Conservation (phyloP, 495 filamentous ascomycete genomes). For the Aspergillus leporis region DNA sequence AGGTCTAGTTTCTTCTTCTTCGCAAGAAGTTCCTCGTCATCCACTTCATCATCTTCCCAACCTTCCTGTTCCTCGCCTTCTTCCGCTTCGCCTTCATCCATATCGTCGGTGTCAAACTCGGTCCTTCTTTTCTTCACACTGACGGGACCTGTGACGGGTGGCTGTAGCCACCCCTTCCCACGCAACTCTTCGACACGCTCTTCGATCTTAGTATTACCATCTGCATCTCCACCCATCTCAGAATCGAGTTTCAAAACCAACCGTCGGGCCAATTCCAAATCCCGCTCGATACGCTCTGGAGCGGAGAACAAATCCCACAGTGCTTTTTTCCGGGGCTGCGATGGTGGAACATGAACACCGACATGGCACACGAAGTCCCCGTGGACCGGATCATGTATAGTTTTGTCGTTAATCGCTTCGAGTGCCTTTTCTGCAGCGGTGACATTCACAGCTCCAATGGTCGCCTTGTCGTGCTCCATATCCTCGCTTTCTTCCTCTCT, state of each 20-base stretch:
- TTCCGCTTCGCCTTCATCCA: slow-evolving; percentile 71
- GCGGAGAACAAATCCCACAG: slow-evolving; percentile 95
- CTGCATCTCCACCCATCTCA: slow-evolving; percentile 66
- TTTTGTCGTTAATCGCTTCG: slow-evolving; percentile 92
- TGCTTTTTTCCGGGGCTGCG: slow-evolving; percentile 88
- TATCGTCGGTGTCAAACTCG: slow-evolving; percentile 61
- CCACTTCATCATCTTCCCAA: slow-evolving; percentile 79
- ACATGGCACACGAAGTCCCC: slow-evolving; percentile 98
- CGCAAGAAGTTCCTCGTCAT: slow-evolving; percentile 83
- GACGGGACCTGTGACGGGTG: slow-evolving; percentile 57
- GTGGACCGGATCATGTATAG: slow-evolving; percentile 85
- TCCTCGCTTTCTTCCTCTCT: slow-evolving; percentile 66
- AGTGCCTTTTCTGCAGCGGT: slow-evolving; percentile 80
- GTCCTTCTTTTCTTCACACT: slow-evolving; percentile 62
- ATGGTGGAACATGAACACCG: slow-evolving; percentile 87
- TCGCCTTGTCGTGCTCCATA: slow-evolving; percentile 40
- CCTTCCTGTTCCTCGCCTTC: slow-evolving; percentile 70
- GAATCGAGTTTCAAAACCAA: slow-evolving; percentile 77
- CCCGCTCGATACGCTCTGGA: slow-evolving; percentile 82
- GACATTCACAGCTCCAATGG: slow-evolving; percentile 23
- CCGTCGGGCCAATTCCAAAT: slow-evolving; percentile 74
- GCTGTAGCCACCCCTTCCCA: slow-evolving; percentile 70
- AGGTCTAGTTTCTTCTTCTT: slow-evolving; percentile 97
- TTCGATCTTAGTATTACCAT: slow-evolving; percentile 77
- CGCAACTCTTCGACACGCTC: slow-evolving; percentile 80